These are phyloP conservation scores for Paulownia fortunei DNA, from an alignment of 257 asterid species.

Conservation along the genomic window DNA sequence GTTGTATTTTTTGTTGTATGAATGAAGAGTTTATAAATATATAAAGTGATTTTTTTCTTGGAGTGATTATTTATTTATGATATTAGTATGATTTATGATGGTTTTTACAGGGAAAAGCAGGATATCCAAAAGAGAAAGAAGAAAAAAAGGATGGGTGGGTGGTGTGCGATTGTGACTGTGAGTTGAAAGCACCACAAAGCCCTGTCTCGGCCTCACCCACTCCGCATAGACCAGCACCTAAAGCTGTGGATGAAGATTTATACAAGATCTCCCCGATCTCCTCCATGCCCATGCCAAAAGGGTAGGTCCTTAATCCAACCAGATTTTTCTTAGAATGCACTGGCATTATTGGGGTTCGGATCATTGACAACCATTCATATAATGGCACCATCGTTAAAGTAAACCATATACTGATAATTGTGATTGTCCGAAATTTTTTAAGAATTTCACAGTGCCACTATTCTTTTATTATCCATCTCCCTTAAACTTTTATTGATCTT, in stretches of 20 bases:
- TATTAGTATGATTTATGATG: background rate
- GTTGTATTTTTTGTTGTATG: background rate
- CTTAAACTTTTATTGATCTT: background rate
- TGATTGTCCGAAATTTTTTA: background rate
- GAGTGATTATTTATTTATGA: background rate
- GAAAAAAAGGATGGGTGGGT: constrained; percentile 52
- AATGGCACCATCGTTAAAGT: too few relatives aligned
- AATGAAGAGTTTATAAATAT: background rate
- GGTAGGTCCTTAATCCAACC: constrained; percentile 33
- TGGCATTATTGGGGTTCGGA: too few relatives aligned
- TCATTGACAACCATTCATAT: background rate
- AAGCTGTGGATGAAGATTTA: constrained; percentile 83
- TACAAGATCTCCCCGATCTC: constrained; percentile 83
- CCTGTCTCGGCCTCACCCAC: constrained; percentile 41
- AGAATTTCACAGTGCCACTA: too few relatives aligned
- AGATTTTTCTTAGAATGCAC: background rate
- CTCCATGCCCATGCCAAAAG: constrained; percentile 53
- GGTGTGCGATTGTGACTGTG: constrained; percentile 57
- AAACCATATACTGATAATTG: background rate
- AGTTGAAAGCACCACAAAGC: constrained; percentile 43
- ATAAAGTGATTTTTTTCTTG: too few relatives aligned
- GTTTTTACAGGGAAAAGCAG: constrained; percentile 41
- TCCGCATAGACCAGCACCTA: constrained; percentile 40
- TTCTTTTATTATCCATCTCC: background rate
- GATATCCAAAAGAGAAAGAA: constrained; percentile 39